Conservation (phyloP, 768 basidiomycete genomes). For the Tylopilus sp. region DNA sequence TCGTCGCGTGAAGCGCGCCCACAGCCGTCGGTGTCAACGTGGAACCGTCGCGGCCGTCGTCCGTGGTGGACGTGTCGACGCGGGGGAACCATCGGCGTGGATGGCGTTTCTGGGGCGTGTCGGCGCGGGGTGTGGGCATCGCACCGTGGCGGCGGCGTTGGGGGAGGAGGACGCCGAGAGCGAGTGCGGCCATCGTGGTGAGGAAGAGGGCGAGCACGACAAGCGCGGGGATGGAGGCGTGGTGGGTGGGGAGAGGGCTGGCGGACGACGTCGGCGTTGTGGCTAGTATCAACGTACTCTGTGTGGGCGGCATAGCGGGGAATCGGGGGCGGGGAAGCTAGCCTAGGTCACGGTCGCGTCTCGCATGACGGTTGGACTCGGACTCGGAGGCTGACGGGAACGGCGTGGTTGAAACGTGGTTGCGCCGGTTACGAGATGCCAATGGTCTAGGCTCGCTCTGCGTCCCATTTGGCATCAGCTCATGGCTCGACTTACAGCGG, state of each 20-base stretch:
- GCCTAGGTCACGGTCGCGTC: background rate
- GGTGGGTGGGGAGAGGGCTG: conserved; percentile 4
- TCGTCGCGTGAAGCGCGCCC: conserved; percentile 22
- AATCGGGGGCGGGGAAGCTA: background rate
- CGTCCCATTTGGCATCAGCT: too few species aligned
- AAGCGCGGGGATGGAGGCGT: conserved; percentile 17
- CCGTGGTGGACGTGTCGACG: background rate
- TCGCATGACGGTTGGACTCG: background rate
- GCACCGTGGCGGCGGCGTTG: conserved; percentile 17
- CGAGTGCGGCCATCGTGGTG: conserved; percentile 17
- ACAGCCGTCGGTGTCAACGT: conserved; percentile 16
- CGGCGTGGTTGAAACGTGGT: too few species aligned
- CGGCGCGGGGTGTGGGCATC: background rate
- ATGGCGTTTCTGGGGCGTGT: background rate
- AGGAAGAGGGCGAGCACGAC: conserved; percentile 18
- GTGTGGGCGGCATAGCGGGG: conserved; percentile 18
- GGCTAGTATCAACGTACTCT: background rate
- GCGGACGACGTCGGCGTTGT: background rate
- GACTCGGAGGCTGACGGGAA: conserved; percentile 31
- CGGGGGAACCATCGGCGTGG: conserved; percentile 4
- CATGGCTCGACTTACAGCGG: too few species aligned
- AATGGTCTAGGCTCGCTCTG: too few species aligned
- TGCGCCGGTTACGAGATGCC: too few species aligned
- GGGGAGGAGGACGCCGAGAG: conserved; percentile 18
- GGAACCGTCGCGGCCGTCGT: background rate